A percentile compares a stretch with the other conserved stretches of the same genome.
Conservation (phyloP, 257 asterid species). For the Solanum gracilifrons region DNA sequence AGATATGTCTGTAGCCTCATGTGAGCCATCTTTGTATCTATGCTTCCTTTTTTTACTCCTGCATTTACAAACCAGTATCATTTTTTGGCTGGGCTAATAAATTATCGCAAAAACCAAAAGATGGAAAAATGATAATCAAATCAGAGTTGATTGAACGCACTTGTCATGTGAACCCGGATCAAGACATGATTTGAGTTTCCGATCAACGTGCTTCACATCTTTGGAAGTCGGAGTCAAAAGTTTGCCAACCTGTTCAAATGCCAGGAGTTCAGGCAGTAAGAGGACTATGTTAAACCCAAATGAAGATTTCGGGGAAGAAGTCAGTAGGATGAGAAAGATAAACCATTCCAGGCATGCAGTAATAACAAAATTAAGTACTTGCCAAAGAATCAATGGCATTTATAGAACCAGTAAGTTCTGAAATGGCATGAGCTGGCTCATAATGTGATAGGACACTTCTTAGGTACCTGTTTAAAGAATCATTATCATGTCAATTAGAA, state of each 20-base stretch:
- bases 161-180: slow-evolving; percentile 91
- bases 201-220: slow-evolving; percentile 92
- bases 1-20: background rate
- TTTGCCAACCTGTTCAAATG: slow-evolving; percentile 47
- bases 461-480: slow-evolving; percentile 47
- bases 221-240: slow-evolving; percentile 69
- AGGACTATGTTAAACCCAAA: background rate
- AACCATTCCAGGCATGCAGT: background rate
- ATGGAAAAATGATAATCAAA: background rate
- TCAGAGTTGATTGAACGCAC: slow-evolving; percentile 26
- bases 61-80: slow-evolving; percentile 13
- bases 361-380: background rate
- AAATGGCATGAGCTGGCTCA: slow-evolving; percentile 36
- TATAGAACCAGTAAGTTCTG: slow-evolving; percentile 40
- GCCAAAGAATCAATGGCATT: slow-evolving; percentile 61
- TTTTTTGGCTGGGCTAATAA: background rate
- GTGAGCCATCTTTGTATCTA: slow-evolving; percentile 62
- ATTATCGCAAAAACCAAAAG: background rate
- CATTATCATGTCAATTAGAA: slow-evolving; percentile 5
- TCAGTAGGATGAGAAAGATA: background rate
- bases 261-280: background rate
- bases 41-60: slow-evolving; percentile 96
- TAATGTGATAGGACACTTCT: slow-evolving; percentile 47
- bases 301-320: background rate
- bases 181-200: slow-evolving; percentile 88